Base-by-base conservation (phyloP, 2,329 filamentous ascomycete genomes). In the Myotisia sp. region DNA sequence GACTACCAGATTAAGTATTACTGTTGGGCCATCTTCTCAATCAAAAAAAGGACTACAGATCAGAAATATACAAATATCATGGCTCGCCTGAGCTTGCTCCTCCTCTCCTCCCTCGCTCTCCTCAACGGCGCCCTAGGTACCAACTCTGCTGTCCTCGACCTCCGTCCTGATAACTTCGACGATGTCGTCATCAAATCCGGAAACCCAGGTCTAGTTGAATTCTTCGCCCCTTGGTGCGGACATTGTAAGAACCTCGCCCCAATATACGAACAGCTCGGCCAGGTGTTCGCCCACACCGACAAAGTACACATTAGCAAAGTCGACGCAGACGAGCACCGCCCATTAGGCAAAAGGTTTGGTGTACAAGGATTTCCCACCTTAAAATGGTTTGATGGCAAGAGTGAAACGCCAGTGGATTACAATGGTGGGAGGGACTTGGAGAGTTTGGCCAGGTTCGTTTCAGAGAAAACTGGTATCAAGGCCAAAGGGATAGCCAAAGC, bases 171-270 rank as follows among this genome's bases (percentile, higher is more conserved):
- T 50, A 98, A 94, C 68, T 98, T 98, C 58, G 87, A 95, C 66
- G 65, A 78, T 30, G 69, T 93, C 36, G 84, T 93, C 44, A 70
- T 93, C 40, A 75, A 92, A 57, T 87, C 82, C 29, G 85, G 85
- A 60, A 95, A 92, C 67, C 87, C 90, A 27, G 86, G 90, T 0
- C 76, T 98, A 17, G 85, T 95, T 49, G 86, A 95, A 60, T 98
- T 98, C 72, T 95, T 92, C 55, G 90, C 90, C 21, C 86, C 87
- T 16, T 98, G 90, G 90, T 98, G 90, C 54, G 92, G 90, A 20
- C 90, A 98, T 70, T 98, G 90, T 83, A 95, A 95, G 73, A 92
- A 67, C 53, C 79, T 98, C 21, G 90, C 90, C 10, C 92, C 90
- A 32, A 67, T 92, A 39, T 98, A 92, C 61, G 90, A 98, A 58